These are phyloP conservation scores for Penicillium hordei DNA, from an alignment of 2,329 filamentous ascomycete species.

Conservation along the genomic window DNA sequence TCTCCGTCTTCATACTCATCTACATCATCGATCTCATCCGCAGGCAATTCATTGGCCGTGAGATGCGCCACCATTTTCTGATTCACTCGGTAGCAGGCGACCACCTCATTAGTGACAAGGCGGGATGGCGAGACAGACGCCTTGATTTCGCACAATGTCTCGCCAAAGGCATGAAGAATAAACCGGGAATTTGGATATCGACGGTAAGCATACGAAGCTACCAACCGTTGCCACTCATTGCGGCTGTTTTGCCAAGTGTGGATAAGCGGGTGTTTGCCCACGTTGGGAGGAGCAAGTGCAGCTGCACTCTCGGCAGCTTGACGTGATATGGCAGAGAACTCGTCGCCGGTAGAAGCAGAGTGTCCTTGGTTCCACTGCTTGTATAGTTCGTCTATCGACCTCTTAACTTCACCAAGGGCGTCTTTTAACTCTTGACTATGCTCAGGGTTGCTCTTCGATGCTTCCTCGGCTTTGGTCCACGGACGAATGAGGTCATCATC, in stretches of 20 bases:
- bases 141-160: conserved; percentile 37
- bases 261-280: conserved; percentile 35
- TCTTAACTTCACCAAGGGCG: conserved; percentile 21
- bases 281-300: conserved; percentile 32
- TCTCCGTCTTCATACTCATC: conserved; percentile 34
- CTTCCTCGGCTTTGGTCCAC: conserved; percentile 29
- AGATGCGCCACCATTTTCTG: conserved; percentile 32
- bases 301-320: conserved; percentile 30
- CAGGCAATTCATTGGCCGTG: conserved; percentile 21
- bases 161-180: conserved; percentile 35
- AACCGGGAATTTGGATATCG: conserved; percentile 23
- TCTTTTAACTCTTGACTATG: conserved; percentile 17
- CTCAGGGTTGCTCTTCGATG: conserved; percentile 22
- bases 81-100: conserved; percentile 35
- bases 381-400: conserved; percentile 21
- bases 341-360: conserved; percentile 2
- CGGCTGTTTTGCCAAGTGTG: conserved; percentile 36
- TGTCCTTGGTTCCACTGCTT: conserved; percentile 22
- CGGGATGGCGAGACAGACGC: conserved; percentile 26
- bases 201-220: conserved; percentile 43
- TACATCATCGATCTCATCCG: conserved; percentile 12
- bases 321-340: conserved; percentile 27
- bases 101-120: conserved; percentile 28
- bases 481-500: conserved; percentile 40
- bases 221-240: conserved; percentile 34